Evolutionary conservation across 176 grass and related monocot genomes (phyloP), one percentile per base, ranked within the genome.

Genomic region (Hordeum marinum): DNA sequence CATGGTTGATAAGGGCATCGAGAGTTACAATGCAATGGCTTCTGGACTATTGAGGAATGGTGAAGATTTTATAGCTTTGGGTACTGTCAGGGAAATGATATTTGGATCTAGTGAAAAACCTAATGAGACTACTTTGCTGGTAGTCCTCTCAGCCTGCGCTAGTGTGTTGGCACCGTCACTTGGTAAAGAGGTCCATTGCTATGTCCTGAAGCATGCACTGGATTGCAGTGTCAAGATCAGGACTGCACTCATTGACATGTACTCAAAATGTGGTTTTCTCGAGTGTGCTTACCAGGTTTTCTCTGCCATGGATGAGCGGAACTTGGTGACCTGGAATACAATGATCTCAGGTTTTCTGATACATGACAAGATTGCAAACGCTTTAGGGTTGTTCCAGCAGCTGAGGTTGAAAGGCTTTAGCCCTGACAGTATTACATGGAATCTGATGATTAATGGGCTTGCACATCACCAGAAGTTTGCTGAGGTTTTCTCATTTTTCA

Each of bases 1-100:
- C 66, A 69, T 75, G 9, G 24, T 32, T 45, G 26, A 84, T 35
- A 90, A 87, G 80, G 77, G 71, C 32, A 68, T 80, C 8, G 60
- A 83, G 77, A 87, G 70, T 66, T 91, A 71, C 77, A 87, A 84
- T 64, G 85, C 89, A 37, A 87, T 91, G 89, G 64, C 78, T 80
- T 87, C 89, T 43, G 75, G 75, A 1, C 80, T 84, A 2, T 25
- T 34, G 17, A 87, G 45, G 42, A 84, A 84, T 63, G 75, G 57
- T 25, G 57, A 68, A 31, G 52, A 83, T 61, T 29, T 21, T 63
- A 25, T 54, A 41, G 68, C 85, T 83, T 69, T 91, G 68, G 39
- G 15, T 80, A 75, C 74, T 69, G 50, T 87, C 31, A 76, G 68
- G 37, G 15, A 82, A 45, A 65, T 90, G 72, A 18, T 70, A 29